Evolutionary conservation across 768 basidiomycete genomes (phyloP).

Genomic region (Tylopilus cervinicoccineus): DNA sequence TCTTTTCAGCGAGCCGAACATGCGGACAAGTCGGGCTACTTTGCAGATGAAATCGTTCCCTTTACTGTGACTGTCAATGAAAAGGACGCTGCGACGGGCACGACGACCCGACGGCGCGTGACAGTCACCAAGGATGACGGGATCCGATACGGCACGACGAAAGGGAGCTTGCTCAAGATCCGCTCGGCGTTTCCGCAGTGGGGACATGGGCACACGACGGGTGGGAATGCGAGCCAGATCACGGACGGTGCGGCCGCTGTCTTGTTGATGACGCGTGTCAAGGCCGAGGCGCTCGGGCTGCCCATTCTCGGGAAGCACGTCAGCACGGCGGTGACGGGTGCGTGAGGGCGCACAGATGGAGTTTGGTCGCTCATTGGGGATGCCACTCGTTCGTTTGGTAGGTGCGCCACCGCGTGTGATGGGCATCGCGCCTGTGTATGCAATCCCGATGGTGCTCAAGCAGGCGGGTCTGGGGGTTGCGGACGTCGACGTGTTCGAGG

Average conservation of each 20-base stretch:
- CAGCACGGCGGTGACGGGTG: constrained; percentile 66
- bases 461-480: constrained; percentile 58
- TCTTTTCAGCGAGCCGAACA: constrained; percentile 79
- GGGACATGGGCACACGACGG: constrained; percentile 69
- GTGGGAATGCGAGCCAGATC: constrained; percentile 83
- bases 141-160: constrained; percentile 70
- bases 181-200: constrained; percentile 80
- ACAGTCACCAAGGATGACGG: constrained; percentile 71
- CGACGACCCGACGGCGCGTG: constrained; percentile 41
- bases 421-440: constrained; percentile 82
- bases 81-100: constrained; percentile 53
- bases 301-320: constrained; percentile 74
- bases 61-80: constrained; percentile 64
- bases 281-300: constrained; percentile 73
- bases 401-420: constrained; percentile 79
- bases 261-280: constrained; percentile 73
- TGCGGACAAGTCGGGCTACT: constrained; percentile 65
- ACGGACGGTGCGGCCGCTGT: constrained; percentile 84
- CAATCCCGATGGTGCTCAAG: constrained; percentile 76
- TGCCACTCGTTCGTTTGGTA: constrained; percentile 15
- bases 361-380: not conserved
- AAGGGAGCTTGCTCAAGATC: constrained; percentile 59
- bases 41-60: constrained; percentile 69
- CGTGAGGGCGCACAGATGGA: constrained; percentile 5
- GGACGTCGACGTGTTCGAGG: constrained; percentile 82